A percentile compares a stretch with the other conserved stretches of the same genome.
These are phyloP conservation scores for Colletotrichum paranaense DNA, from an alignment of 2,329 filamentous ascomycete species.

Conservation along the genomic window DNA sequence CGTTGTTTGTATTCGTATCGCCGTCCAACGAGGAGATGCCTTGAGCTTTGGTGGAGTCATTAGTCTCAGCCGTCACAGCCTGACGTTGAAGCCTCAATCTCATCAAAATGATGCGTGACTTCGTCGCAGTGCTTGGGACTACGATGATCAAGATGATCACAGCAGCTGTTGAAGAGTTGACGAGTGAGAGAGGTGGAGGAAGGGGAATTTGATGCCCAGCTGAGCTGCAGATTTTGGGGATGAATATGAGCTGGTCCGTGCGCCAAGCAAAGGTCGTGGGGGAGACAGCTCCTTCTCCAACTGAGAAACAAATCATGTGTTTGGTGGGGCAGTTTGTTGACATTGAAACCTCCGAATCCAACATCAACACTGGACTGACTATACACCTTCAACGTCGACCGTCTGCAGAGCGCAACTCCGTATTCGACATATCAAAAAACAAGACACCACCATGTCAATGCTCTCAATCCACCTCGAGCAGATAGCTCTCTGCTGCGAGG, in stretches of 20 bases:
- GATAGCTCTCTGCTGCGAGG: conserved; percentile 79
- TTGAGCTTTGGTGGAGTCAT: background rate
- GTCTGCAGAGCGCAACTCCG: background rate
- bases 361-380: background rate
- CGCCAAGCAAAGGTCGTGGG: background rate
- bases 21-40: background rate
- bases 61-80: background rate
- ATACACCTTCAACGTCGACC: too few species aligned
- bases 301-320: background rate
- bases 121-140: background rate
- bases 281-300: background rate
- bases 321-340: conserved; percentile 35
- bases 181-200: background rate
- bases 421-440: background rate
- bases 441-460: conserved; percentile 67
- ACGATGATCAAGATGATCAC: too few species aligned
- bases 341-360: conserved; percentile 10
- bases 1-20: background rate
- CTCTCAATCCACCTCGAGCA: conserved; percentile 80
- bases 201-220: background rate
- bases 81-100: background rate
- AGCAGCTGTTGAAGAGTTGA: background rate
- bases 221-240: background rate
- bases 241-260: conserved; percentile 13
- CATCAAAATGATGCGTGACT: too few species aligned